Evolutionary conservation across 371 early-diverging fungal species (phyloP).

Genomic region (Lichtheimia corymbifera): DNA sequence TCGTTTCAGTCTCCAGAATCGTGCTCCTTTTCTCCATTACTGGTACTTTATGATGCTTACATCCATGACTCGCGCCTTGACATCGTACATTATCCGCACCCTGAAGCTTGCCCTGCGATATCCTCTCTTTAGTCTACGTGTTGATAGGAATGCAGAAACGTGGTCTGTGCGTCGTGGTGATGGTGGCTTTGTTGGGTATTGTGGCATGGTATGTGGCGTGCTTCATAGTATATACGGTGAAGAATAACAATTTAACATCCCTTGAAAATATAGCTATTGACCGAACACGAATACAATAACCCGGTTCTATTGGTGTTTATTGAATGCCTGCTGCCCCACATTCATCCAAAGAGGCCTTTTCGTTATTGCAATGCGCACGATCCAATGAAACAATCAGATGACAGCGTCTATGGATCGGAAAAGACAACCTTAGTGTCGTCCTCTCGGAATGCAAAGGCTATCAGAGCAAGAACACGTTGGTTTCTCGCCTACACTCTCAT

Average conservation of each 20-base stretch:
- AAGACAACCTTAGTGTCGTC: background rate
- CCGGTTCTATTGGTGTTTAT: conserved; percentile 41
- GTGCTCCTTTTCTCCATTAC: conserved; percentile 48
- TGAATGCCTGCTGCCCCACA: conserved; percentile 27
- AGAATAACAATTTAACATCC: too few species aligned
- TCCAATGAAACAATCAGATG: conserved; percentile 4
- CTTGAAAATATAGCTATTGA: conserved; percentile 25
- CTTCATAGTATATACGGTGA: background rate
- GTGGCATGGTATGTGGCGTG: conserved; percentile 43
- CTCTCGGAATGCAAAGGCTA: background rate
- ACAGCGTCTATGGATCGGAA: background rate
- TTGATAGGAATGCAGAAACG: conserved; percentile 53
- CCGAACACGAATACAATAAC: conserved; percentile 53
- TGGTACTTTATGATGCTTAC: conserved; percentile 58
- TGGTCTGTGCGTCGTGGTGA: conserved; percentile 58
- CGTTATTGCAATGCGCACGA: background rate
- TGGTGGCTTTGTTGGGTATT: conserved; percentile 50
- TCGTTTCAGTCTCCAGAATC: conserved; percentile 34
- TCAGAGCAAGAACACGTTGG: conserved; percentile 43
- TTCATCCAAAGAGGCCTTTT: background rate
- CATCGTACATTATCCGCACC: conserved; percentile 48
- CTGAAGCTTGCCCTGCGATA: conserved; percentile 41
- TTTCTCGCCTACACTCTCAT: conserved; percentile 44
- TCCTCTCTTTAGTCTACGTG: conserved; percentile 47
- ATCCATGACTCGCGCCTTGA: conserved; percentile 50